Base-by-base conservation (phyloP, 177 flowering plant genomes). In the Vitis hybrid region DNA sequence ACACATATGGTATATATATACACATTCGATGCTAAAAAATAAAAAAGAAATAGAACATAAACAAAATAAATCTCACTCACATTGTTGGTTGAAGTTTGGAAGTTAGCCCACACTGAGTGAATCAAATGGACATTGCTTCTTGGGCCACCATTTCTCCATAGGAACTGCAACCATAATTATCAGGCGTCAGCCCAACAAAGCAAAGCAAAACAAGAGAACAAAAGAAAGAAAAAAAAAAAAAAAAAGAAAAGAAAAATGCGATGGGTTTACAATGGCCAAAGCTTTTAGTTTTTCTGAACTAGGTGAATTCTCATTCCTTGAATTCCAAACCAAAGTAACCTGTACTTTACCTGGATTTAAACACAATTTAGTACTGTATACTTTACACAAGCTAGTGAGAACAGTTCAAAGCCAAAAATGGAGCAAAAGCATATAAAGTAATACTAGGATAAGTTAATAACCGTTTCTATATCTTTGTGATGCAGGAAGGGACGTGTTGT, bases 61-160 rank as follows among this genome's bases (percentile, higher is more conserved):
- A 19, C 6, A 9, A 57, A 50, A 16, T 52, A 35, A 59, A 9
- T 62, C 35, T 12, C n/a, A 72, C 94, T 90, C 74, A 95, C 99
- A 79, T 93, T 95, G 83, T 71, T 89, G 30, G 82, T 72, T 62
- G 98, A 93, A 62, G 98, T 93, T 84, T 95, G 99, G 79, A 93
- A 93, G 83, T 95, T 95, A 24, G 85, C 94, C 99, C 99, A 95
- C 19, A 95, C 94, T 58, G 99, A 95, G 75, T 95, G 99, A 66
- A 95, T 79, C 48, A 92, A 76, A 80, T 87, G 85, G 62, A 57
- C 12, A 6, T 79, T 78, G 74, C 82, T 80, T 52, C 80, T 82
- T 15, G 86, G 81, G 18, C 99, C 99, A 64, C 96, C 91, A 67
- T 83, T 81, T 72, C 81, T 87, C 99, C 98, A 95, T 46, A 95